Conservation (phyloP, 106 monocot species). For the Cymbidium sinense region DNA sequence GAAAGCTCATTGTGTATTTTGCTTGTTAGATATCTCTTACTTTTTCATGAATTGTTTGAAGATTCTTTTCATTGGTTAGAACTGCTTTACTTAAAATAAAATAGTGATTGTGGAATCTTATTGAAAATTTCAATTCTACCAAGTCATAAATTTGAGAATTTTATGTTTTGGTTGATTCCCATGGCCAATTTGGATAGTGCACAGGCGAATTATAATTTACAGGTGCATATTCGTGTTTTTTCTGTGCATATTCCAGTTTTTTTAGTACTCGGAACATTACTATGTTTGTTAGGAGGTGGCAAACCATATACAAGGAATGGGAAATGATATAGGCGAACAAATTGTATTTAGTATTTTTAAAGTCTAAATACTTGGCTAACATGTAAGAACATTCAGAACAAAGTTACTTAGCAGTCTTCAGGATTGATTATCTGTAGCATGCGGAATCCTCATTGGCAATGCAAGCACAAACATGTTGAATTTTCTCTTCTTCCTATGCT, state of each 20-base stretch:
- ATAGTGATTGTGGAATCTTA: background rate
- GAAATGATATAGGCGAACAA: background rate
- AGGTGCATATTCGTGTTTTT: background rate
- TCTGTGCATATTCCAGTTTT: too few relatives aligned
- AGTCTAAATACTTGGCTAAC: background rate
- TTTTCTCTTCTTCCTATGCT: background rate
- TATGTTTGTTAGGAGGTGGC: background rate
- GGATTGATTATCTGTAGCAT: background rate
- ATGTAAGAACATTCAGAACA: background rate
- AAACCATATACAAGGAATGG: background rate
- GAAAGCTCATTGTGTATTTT: background rate
- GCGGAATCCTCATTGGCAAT: background rate
- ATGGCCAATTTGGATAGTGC: background rate
- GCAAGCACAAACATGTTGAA: background rate
- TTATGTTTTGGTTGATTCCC: background rate
- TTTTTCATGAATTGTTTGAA: background rate
- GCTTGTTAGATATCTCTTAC: background rate
- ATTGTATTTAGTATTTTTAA: background rate
- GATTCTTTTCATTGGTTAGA: background rate
- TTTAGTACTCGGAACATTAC: background rate
- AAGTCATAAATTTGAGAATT: background rate
- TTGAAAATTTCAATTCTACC: background rate
- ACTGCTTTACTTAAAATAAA: background rate
- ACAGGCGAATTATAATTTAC: background rate
- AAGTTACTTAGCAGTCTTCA: background rate